A percentile compares a stretch with the other conserved stretches of the same genome.
These are phyloP conservation scores for Pinus tabuliformis DNA, from an alignment of 75 land plant species.

Conservation along the genomic window DNA sequence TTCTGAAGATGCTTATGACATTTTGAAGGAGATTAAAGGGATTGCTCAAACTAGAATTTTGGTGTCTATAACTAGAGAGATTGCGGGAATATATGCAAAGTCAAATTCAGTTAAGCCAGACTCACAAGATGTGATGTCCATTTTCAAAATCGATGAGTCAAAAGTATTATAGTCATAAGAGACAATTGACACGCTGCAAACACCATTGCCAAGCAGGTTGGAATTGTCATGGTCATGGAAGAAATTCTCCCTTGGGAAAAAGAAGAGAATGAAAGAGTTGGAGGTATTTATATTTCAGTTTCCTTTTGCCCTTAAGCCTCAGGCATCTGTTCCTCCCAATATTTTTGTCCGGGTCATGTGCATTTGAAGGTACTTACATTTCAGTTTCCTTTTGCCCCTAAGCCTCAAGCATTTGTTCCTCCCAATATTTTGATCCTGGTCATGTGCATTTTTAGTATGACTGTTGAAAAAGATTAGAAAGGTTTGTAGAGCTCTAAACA, in stretches of 20 bases:
- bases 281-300: too few species aligned
- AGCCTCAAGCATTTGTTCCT: neutral
- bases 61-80: too few species aligned
- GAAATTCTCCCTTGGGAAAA: constrained; percentile 74
- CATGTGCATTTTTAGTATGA: neutral
- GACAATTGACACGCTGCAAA: constrained; percentile 85
- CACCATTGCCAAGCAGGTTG: constrained; percentile 69
- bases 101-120: constrained; percentile 16
- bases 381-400: too few species aligned
- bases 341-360: neutral
- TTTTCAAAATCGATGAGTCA: constrained; percentile 53
- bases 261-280: constrained; percentile 82
- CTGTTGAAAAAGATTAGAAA: neutral
- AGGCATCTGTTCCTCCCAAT: neutral
- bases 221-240: constrained; percentile 62
- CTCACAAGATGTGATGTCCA: constrained; percentile 45
- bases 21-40: too few species aligned
- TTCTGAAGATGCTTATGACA: constrained; percentile 47
- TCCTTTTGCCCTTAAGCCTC: neutral
- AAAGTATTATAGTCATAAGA: constrained; percentile 72
- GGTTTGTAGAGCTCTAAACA: neutral
- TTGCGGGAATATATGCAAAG: too few species aligned
- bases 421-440: neutral
- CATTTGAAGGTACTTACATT: neutral
- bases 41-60: too few species aligned